Evolutionary conservation across 108 stramenopile species (phyloP), one percentile per base, ranked within the genome.

Genomic region (Nannochloropsis oceanica): DNA sequence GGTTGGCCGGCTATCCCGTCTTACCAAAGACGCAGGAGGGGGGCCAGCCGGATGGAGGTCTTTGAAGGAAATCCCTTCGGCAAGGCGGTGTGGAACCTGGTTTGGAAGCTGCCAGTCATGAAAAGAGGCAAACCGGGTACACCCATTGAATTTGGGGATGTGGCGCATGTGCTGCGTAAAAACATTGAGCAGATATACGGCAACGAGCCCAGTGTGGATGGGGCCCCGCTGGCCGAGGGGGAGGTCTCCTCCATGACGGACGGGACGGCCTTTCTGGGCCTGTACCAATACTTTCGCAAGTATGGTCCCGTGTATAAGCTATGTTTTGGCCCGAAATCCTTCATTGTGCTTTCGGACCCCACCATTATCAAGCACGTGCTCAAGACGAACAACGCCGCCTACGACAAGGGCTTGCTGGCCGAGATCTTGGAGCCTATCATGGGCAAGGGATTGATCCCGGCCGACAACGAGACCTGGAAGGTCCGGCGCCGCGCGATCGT

Each of bases 311-410:
- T 95, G 11, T 98, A 97, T 94, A 98, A 98, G 90, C 90, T 98
- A 10, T 96, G 96, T 90, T 98, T 98, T 83, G 95, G 97, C 22
- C 97, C 97, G 44, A 98, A 98, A 90, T 94, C 93, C 14, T 98
- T 98, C 90, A 87, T 97, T 81, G 97, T 98, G 81, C 92, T 98
- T 43, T 92, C 92, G 13, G 97, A 98, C 90, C 95, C 95, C 9
- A 92, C 95, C 9, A 95, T 96, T 89, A 94, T 94, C 2, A 91
- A 89, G 46, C 95, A 97, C 87, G 87, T 98, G 12, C 85, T 98
- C 42, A 83, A 93, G 9, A 95, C 96, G 85, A 96, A 94, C 81
- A 94, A 95, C 85, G 89, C 86, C 27, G 87, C 89, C 18, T 98
- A 96, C 86, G 96, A 98, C 88, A 91, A 92, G 90, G 84, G 87